phyloP scores from a whole-genome alignment of 129 eudicot species.

The Flaveria sonorensis region DNA sequence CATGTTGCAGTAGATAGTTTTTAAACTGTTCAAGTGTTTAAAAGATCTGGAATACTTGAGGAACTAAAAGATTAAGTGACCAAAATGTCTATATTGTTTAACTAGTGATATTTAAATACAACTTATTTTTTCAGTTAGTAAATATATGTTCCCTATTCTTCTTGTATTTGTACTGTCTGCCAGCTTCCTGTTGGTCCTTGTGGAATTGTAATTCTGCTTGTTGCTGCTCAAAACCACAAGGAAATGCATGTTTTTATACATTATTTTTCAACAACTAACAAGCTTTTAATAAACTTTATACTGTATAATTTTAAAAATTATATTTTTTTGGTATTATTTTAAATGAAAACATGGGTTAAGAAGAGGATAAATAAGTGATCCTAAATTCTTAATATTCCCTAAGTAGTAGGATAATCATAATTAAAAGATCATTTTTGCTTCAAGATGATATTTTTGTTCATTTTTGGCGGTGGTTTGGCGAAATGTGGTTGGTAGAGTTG shows the following conservation, averaged over 20 bases:
- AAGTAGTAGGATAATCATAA: slow-evolving; percentile 4
- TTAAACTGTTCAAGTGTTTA: background rate
- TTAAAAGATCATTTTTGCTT: background rate
- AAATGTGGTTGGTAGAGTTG: slow-evolving; percentile 7
- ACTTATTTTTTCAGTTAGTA: background rate
- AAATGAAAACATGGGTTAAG: background rate
- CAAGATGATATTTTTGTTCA: background rate
- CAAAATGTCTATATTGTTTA: slow-evolving; percentile 11
- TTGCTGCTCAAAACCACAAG: no score
- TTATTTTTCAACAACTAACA: background rate
- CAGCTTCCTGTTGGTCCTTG: no score
- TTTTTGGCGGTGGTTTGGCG: background rate
- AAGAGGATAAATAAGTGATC: background rate
- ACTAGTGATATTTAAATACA: background rate
- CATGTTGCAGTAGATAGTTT: slow-evolving; percentile 7
- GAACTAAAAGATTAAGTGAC: slow-evolving; percentile 1
- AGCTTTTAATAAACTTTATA: background rate
- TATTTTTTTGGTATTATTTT: background rate
- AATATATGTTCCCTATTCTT: no score
- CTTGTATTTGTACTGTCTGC: no score
- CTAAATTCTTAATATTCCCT: background rate
- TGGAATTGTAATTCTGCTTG: no score
- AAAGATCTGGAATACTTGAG: background rate
- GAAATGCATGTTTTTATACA: background rate
- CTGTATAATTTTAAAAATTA: background rate